Evolutionary conservation across 129 eudicot genomes (phyloP), one percentile per base, ranked within the genome.

Genomic region (Glebionis coronaria): DNA sequence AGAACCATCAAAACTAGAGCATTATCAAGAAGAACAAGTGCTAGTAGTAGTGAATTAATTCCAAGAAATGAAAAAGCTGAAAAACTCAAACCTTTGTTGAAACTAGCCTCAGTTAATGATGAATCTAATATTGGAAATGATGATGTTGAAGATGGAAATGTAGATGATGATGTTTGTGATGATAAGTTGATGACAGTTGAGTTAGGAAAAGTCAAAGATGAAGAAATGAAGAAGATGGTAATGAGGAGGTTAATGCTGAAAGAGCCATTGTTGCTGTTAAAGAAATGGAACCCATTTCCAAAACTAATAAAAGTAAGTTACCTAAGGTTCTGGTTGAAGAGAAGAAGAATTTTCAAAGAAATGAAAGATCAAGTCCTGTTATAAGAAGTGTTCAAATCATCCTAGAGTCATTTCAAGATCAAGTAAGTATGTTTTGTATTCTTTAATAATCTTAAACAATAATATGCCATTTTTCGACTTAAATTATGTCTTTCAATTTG

Each of bases 401-500:
- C 73, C 78, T n/a, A 84, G 73, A 78, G 19, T 74, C 73, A 77
- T 70, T 66, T 70, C 87, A 76, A 86, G 78, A 68, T 46, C 84
- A 72, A 67, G 97, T 80, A 78, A 83, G 82, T 61, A 10, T 68
- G 0, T 62, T 18, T 81, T 28, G 29, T 20, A 19, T 57, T 50
- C 10, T 46, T 20, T 16, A 27, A 28, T 59, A 23, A 66, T 74
- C 47, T 14, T 14, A 29, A 3, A 23, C 25, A 1, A 23, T 23
- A 23, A 23, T 23, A 16, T 52, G 18, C 19, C 47, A 70, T 15
- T 63, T 69, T 20, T 21, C 60, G 10, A 76, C 70, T 29, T 42
- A 19, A 53, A 8, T 78, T 23, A 40, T 16, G 64, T 60, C 54
- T 51, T 60, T 47, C 14, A 60, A 29, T 44, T 46, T 47, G 54